Conservation (phyloP, 768 basidiomycete genomes). For the Cystofilobasidium macerans region DNA sequence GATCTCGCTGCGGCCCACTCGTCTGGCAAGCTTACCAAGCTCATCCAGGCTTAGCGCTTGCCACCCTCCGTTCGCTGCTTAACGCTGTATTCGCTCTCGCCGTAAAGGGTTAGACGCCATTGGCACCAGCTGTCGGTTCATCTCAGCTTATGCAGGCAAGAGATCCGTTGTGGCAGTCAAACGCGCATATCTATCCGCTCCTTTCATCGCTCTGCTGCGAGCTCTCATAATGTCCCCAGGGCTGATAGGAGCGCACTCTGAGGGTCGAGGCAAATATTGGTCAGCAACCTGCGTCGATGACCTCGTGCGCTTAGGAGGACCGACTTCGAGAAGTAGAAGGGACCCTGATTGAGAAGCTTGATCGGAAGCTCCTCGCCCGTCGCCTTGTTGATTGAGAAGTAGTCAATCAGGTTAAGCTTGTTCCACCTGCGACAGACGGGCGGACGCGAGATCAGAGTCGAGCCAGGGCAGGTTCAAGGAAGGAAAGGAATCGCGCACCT, state of each 20-base stretch:
- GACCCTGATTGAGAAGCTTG: conserved; percentile 10
- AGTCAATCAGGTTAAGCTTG: conserved; percentile 9
- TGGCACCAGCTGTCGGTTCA: not conserved
- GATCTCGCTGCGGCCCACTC: conserved; percentile 26
- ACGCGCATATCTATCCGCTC: not conserved
- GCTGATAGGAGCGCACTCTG: not conserved
- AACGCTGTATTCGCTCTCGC: no score
- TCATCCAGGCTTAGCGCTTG: conserved; percentile 15
- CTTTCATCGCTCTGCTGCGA: no score
- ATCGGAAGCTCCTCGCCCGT: conserved; percentile 18
- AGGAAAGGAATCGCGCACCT: not conserved
- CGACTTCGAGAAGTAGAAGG: conserved; percentile 22
- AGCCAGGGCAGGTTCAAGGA: not conserved
- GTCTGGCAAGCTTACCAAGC: conserved; percentile 27
- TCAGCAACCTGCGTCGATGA: no score
- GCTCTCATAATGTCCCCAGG: not conserved
- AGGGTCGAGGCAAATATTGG: no score
- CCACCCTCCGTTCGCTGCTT: not conserved
- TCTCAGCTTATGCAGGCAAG: no score
- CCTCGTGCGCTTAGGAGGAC: not conserved
- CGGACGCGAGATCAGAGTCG: no score
- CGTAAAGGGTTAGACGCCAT: not conserved
- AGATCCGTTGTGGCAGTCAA: not conserved
- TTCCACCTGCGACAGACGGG: conserved; percentile 12
- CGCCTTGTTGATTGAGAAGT: conserved; percentile 1